These are phyloP conservation scores for Daldinia concentrica DNA, from an alignment of 495 filamentous ascomycete species.

Conservation along the genomic window DNA sequence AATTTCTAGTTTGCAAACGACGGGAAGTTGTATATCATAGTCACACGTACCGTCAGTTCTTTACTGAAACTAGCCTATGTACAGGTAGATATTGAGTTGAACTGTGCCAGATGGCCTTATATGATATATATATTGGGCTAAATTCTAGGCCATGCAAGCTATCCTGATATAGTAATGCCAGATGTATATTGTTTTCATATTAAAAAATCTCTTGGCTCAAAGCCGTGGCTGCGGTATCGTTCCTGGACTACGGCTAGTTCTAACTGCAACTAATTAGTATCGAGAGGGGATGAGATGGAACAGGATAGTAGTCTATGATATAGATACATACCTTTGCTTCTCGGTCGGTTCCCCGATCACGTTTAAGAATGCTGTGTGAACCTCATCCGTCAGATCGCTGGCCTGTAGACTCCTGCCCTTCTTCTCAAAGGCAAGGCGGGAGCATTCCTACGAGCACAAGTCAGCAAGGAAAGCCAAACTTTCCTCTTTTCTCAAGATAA, in stretches of 20 bases:
- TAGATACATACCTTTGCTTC: constrained; percentile 17
- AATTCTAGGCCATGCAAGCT: background rate
- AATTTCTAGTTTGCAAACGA: background rate
- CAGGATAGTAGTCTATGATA: background rate
- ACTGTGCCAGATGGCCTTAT: background rate
- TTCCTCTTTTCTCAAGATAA: background rate
- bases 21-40: background rate
- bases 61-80: background rate
- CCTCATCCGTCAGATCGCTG: constrained; percentile 91
- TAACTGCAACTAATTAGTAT: constrained; percentile 30
- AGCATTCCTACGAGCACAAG: constrained; percentile 69
- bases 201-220: constrained; percentile 1
- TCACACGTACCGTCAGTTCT: background rate
- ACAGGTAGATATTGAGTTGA: background rate
- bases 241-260: background rate
- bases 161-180: background rate
- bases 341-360: constrained; percentile 69
- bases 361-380: constrained; percentile 81
- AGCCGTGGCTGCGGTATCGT: constrained; percentile 18
- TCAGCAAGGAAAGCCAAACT: constrained; percentile 17
- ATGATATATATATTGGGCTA: background rate
- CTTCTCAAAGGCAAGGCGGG: constrained; percentile 84
- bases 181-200: background rate
- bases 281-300: background rate
- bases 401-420: constrained; percentile 92